These are phyloP conservation scores for Camellia lanceoleosa DNA, from an alignment of 148 eudicot species.

Conservation along the genomic window DNA sequence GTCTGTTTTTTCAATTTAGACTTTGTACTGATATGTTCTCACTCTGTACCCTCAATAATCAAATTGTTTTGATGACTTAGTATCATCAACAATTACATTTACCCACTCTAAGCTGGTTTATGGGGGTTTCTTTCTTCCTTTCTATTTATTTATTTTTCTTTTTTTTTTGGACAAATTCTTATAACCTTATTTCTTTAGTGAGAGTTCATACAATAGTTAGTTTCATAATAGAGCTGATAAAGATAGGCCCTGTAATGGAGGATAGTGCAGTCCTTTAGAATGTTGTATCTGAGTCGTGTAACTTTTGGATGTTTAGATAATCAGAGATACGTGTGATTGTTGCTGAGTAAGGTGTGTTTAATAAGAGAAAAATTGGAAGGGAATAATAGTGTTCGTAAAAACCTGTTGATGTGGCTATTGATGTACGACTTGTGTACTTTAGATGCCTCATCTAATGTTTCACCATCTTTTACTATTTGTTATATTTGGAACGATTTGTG, in stretches of 20 bases:
- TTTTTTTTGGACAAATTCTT: not conserved
- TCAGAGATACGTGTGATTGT: constrained; percentile 4
- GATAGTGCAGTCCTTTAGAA: not conserved
- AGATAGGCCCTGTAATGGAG: not conserved
- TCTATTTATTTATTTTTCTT: not conserved
- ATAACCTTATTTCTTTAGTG: not conserved
- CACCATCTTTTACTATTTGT: not conserved
- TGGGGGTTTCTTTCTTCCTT: not conserved
- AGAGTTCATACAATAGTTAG: not conserved
- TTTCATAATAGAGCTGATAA: not conserved
- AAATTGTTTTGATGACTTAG: not conserved
- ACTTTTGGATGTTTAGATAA: not conserved
- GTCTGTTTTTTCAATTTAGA: not conserved
- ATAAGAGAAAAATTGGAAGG: not conserved
- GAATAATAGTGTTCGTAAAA: not conserved
- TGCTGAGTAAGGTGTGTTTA: not conserved
- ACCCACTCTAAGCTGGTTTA: not conserved
- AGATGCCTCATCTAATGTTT: not conserved
- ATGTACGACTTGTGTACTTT: not conserved
- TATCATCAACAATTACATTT: not conserved
- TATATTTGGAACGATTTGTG: not conserved
- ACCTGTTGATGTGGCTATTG: constrained; percentile 4
- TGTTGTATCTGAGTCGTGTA: not conserved
- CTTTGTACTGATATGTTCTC: not conserved
- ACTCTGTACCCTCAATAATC: not conserved